These are phyloP conservation scores for Colletotrichum caudatum DNA, from an alignment of 2,329 filamentous ascomycete genomes.

Conservation along the genomic window DNA sequence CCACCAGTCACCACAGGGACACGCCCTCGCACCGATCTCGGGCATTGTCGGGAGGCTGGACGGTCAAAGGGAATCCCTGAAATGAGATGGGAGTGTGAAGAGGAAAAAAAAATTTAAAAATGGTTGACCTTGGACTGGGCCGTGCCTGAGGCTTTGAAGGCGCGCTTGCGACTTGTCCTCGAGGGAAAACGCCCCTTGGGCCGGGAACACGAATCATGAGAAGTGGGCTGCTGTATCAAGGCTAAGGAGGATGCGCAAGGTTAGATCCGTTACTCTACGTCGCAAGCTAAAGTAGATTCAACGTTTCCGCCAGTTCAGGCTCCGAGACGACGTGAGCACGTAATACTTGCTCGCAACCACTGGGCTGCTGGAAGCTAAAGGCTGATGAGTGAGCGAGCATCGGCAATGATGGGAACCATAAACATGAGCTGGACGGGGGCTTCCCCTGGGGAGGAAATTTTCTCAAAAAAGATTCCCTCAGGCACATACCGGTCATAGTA, in stretches of 20 bases:
- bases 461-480: slow-evolving; percentile 31
- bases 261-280: slow-evolving; percentile 22
- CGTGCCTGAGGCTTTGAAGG: slow-evolving; percentile 13
- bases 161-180: slow-evolving; percentile 3
- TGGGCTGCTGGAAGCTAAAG: not conserved
- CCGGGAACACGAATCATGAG: slow-evolving; percentile 40
- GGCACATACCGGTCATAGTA: slow-evolving; percentile 16
- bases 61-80: slow-evolving; percentile 31
- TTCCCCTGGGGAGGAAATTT: slow-evolving; percentile 29
- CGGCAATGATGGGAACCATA: not conserved
- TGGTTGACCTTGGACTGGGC: slow-evolving; percentile 17
- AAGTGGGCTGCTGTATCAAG: slow-evolving; percentile 40
- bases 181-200: slow-evolving; percentile 22
- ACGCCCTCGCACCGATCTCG: slow-evolving; percentile 40
- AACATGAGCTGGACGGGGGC: slow-evolving; percentile 1
- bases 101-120: not conserved
- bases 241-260: slow-evolving; percentile 20
- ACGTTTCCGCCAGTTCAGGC: not conserved
- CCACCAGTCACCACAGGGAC: slow-evolving; percentile 23
- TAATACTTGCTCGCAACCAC: not conserved
- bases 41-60: slow-evolving; percentile 40
- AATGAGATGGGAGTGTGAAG: slow-evolving; percentile 1
- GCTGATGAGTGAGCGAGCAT: not conserved
- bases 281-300: not conserved
- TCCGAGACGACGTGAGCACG: not conserved